These are phyloP conservation scores for Globisporangium carolinianum DNA, from an alignment of 352 stramenopile genomes.

Conservation along the genomic window DNA sequence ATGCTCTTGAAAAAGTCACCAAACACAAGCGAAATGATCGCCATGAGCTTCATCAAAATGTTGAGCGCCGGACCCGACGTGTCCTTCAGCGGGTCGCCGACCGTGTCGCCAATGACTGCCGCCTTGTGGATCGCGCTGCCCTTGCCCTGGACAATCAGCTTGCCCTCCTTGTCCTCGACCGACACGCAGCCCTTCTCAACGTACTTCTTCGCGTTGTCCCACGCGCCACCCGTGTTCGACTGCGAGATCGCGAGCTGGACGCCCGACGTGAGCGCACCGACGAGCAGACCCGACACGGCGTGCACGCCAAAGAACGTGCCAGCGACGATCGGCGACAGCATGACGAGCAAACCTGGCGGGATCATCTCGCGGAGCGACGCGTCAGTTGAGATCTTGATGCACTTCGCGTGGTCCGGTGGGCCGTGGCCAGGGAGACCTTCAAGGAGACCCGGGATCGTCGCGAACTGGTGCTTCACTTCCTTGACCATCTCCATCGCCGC, in stretches of 20 bases:
- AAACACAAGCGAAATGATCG: slow-evolving; percentile 98
- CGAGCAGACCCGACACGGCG: slow-evolving; percentile 96
- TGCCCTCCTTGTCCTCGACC: slow-evolving; percentile 89
- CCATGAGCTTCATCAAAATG: slow-evolving; percentile 99
- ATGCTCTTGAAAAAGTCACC: slow-evolving; percentile 98
- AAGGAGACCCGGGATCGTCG: slow-evolving; percentile 97
- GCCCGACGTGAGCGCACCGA: slow-evolving; percentile 93
- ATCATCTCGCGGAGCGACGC: slow-evolving; percentile 99
- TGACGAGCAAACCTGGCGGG: slow-evolving; percentile 95
- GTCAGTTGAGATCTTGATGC: slow-evolving; percentile 99
- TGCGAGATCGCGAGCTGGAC: slow-evolving; percentile 99
- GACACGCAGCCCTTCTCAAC: slow-evolving; percentile 95
- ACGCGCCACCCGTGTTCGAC: slow-evolving; percentile 99
- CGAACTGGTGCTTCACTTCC: slow-evolving; percentile 99
- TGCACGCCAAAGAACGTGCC: slow-evolving; percentile 98
- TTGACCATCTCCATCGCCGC: slow-evolving; percentile 99
- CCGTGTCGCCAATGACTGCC: slow-evolving; percentile 96
- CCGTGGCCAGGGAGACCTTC: slow-evolving; percentile 89
- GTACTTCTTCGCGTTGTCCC: slow-evolving; percentile 99
- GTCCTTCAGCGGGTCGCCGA: slow-evolving; percentile 99
- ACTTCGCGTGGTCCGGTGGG: slow-evolving; percentile 84
- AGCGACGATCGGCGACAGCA: slow-evolving; percentile 96
- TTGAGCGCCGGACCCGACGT: slow-evolving; percentile 98
- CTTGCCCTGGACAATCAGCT: slow-evolving; percentile 90
- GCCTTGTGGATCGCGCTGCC: slow-evolving; percentile 98